phyloP scores from a whole-genome alignment of 495 filamentous ascomycete species.

The Neurospora africana region DNA sequence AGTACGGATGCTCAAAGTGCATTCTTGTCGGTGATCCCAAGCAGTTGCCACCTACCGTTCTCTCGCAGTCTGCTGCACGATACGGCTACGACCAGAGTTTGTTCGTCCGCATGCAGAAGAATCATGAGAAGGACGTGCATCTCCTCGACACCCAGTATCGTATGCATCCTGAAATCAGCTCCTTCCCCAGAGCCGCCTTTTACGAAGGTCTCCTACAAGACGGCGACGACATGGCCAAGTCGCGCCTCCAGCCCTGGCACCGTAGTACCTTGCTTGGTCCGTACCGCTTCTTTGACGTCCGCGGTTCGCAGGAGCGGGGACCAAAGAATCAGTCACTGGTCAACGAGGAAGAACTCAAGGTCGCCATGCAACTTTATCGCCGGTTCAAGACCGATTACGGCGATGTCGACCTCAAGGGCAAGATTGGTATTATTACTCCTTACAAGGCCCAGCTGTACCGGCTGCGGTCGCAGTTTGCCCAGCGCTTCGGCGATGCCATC shows the following conservation, averaged over 20 bases:
- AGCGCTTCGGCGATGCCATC: slow-evolving; percentile 62
- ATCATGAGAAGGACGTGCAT: slow-evolving; percentile 82
- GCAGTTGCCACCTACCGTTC: slow-evolving; percentile 88
- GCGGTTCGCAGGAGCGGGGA: slow-evolving; percentile 71
- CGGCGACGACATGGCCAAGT: slow-evolving; percentile 65
- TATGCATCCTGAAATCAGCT: slow-evolving; percentile 95
- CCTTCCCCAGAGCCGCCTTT: slow-evolving; percentile 81
- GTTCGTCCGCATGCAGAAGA: slow-evolving; percentile 95
- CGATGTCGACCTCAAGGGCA: slow-evolving; percentile 59
- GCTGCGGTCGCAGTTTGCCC: slow-evolving; percentile 60
- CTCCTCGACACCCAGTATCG: slow-evolving; percentile 93
- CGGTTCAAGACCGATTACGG: slow-evolving; percentile 64
- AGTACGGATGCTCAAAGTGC: slow-evolving; percentile 95
- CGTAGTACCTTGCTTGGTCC: slow-evolving; percentile 67
- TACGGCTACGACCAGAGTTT: slow-evolving; percentile 97
- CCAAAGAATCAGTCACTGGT: slow-evolving; percentile 76
- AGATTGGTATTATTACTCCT: slow-evolving; percentile 92
- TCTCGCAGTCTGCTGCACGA: slow-evolving; percentile 82
- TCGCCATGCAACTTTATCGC: slow-evolving; percentile 74
- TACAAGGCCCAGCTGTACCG: slow-evolving; percentile 88
- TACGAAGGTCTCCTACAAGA: slow-evolving; percentile 82
- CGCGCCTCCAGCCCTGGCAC: slow-evolving; percentile 78
- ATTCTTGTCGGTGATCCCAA: slow-evolving; percentile 97
- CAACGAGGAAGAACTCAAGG: slow-evolving; percentile 75
- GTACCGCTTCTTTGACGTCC: slow-evolving; percentile 96